phyloP scores from a whole-genome alignment of 2,329 filamentous ascomycete genomes.

The Exophiala viscosa region DNA sequence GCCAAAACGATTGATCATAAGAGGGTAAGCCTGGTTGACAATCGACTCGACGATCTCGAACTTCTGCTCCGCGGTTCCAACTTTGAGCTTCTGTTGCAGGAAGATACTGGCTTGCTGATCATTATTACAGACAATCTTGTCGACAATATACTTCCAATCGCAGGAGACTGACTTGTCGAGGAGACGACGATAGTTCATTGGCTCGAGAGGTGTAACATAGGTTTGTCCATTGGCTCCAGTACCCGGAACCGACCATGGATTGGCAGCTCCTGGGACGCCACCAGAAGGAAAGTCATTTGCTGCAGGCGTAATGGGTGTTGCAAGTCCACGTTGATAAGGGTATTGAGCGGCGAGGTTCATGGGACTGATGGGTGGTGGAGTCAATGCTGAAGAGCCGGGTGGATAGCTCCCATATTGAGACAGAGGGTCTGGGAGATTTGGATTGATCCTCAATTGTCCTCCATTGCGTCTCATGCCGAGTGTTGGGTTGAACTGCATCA shows the following conservation, averaged over 20 bases:
- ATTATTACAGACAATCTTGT: constrained; percentile 99
- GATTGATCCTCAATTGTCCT: constrained; percentile 21
- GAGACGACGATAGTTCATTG: constrained; percentile 91
- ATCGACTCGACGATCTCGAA: constrained; percentile 97
- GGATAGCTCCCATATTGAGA: constrained; percentile 16
- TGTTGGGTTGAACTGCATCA: constrained; percentile 14
- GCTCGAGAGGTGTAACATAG: constrained; percentile 82
- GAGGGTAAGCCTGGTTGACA: constrained; percentile 84
- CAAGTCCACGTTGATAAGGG: constrained; percentile 26
- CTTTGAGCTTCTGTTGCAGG: constrained; percentile 96
- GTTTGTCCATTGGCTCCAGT: constrained; percentile 61
- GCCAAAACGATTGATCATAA: constrained; percentile 98
- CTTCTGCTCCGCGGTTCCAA: constrained; percentile 91
- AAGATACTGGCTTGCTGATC: constrained; percentile 99
- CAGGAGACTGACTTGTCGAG: constrained; percentile 94
- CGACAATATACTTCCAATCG: constrained; percentile 99
- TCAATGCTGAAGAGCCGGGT: constrained; percentile 15
- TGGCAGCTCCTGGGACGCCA: constrained; percentile 16
- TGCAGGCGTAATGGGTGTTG: constrained; percentile 20
- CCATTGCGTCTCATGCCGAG: constrained; percentile 22
- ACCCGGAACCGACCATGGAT: constrained; percentile 33
- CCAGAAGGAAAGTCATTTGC: constrained; percentile 15
- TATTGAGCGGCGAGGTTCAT: constrained; percentile 17
- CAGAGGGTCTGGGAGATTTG: constrained; percentile 18
- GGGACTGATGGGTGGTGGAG: constrained; percentile 23